A percentile compares a stretch with the other conserved stretches of the same genome.
Conservation (phyloP, 2,329 filamentous ascomycete species). For the Fusarium zealandicum region DNA sequence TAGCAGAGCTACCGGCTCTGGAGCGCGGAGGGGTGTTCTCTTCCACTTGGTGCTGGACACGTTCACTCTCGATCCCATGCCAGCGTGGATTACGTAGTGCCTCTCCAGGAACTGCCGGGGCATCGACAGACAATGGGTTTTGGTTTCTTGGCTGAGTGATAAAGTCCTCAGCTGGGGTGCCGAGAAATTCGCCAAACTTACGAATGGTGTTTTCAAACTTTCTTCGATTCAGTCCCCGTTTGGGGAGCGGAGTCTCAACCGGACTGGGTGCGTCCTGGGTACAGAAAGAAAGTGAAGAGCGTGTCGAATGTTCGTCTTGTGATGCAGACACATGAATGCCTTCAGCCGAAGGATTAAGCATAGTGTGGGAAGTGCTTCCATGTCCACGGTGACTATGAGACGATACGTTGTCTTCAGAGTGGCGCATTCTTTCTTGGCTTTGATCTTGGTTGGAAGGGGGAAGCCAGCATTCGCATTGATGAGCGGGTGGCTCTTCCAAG, state of each 20-base stretch:
- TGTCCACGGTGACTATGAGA: not conserved
- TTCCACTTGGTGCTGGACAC: conserved; percentile 1
- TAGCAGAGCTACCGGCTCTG: conserved; percentile 3
- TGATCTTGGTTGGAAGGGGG: not conserved
- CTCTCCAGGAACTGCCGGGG: conserved; percentile 19
- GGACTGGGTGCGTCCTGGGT: not conserved
- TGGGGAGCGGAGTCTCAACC: conserved; percentile 27
- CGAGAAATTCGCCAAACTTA: conserved; percentile 53
- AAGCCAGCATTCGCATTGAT: conserved; percentile 28
- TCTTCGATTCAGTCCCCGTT: conserved; percentile 42
- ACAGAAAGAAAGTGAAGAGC: not conserved
- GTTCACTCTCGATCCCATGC: not conserved
- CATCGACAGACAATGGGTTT: not conserved
- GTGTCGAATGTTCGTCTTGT: not conserved
- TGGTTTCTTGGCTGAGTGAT: conserved; percentile 9
- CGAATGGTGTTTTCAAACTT: conserved; percentile 54
- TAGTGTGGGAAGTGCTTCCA: not conserved
- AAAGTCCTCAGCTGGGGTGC: conserved; percentile 55
- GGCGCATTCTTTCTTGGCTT: not conserved
- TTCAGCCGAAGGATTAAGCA: not conserved
- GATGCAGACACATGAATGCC: not conserved
- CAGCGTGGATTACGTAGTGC: not conserved
- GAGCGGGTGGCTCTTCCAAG: not conserved
- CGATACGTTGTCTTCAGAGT: not conserved
- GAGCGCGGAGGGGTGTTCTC: not conserved